Conservation (phyloP, 2,329 filamentous ascomycete species). For the Dothidotthia symphoricarpi region DNA sequence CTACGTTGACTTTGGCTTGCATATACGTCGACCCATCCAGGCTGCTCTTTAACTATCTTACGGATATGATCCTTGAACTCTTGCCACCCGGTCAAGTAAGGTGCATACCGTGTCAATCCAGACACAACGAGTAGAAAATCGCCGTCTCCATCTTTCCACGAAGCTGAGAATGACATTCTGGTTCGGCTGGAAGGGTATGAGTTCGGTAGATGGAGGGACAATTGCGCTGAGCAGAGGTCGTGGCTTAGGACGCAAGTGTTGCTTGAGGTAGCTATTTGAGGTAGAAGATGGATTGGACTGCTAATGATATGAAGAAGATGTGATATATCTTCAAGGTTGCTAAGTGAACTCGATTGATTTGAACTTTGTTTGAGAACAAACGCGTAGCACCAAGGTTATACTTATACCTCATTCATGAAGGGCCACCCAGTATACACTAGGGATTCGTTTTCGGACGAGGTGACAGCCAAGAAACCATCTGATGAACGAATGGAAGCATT, state of each 20-base stretch:
- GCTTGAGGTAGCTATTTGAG: no score
- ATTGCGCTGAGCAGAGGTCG: background rate
- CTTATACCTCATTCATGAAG: no score
- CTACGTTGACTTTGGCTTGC: slow-evolving; percentile 23
- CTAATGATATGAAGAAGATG: no score
- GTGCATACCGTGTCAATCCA: slow-evolving; percentile 24
- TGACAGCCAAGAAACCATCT: slow-evolving; percentile 4
- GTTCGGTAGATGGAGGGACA: background rate
- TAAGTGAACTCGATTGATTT: no score
- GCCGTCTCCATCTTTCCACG: slow-evolving; percentile 20
- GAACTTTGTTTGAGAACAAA: no score
- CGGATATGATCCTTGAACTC: slow-evolving; percentile 42
- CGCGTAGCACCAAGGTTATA: no score
- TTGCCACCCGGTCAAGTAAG: slow-evolving; percentile 36
- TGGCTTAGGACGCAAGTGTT: no score
- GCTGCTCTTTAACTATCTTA: slow-evolving; percentile 35
- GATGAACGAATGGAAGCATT: slow-evolving; percentile 4
- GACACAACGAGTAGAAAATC: slow-evolving; percentile 34
- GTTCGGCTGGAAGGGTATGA: background rate
- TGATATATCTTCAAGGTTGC: no score
- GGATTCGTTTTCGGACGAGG: background rate
- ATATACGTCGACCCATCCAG: slow-evolving; percentile 39
- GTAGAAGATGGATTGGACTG: no score
- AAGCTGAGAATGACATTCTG: slow-evolving; percentile 13
- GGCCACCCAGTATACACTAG: no score